Conservation (phyloP, 495 filamentous ascomycete species). For the Apiosordaria backusii region DNA sequence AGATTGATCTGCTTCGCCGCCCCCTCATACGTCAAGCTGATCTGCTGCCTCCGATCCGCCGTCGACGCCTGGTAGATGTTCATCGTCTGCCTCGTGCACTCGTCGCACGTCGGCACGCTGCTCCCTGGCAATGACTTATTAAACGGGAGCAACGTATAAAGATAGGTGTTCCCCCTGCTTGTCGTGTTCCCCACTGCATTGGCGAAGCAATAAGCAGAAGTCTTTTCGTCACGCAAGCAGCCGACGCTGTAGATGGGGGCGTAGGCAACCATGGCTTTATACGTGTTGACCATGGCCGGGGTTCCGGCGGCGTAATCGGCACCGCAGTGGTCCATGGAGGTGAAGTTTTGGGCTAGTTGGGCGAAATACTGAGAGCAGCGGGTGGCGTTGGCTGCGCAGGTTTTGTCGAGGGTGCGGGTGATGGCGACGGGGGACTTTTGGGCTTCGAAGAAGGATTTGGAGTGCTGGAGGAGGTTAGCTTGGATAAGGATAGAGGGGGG, state of each 20-base stretch:
- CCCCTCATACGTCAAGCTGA: slow-evolving; percentile 56
- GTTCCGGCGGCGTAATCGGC: slow-evolving; percentile 63
- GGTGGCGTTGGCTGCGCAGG: slow-evolving; percentile 61
- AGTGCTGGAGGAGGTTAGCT: slow-evolving; percentile 44
- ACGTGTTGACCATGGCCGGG: slow-evolving; percentile 61
- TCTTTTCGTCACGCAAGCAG: slow-evolving; percentile 60
- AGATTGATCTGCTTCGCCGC: slow-evolving; percentile 64
- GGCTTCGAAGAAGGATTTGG: slow-evolving; percentile 68
- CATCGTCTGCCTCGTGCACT: slow-evolving; percentile 71
- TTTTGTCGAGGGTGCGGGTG: slow-evolving; percentile 64
- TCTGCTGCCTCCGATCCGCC: slow-evolving; percentile 52
- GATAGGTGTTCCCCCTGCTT: slow-evolving; percentile 62
- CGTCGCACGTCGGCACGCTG: slow-evolving; percentile 61
- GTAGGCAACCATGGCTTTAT: slow-evolving; percentile 68
- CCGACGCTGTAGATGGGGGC: slow-evolving; percentile 71
- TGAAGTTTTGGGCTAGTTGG: slow-evolving; percentile 57
- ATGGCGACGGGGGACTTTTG: slow-evolving; percentile 61
- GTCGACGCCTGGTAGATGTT: slow-evolving; percentile 60
- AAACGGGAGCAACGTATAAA: slow-evolving; percentile 75
- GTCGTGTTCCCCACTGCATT: slow-evolving; percentile 74
- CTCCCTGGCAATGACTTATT: slow-evolving; percentile 63
- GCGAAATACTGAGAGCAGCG: slow-evolving; percentile 59
- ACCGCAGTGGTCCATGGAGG: slow-evolving; percentile 58
- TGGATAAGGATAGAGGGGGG: neutral
- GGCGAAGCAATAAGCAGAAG: slow-evolving; percentile 69